phyloP scores from a whole-genome alignment of 768 basidiomycete species.

The Sporobolomyces phaffii region DNA sequence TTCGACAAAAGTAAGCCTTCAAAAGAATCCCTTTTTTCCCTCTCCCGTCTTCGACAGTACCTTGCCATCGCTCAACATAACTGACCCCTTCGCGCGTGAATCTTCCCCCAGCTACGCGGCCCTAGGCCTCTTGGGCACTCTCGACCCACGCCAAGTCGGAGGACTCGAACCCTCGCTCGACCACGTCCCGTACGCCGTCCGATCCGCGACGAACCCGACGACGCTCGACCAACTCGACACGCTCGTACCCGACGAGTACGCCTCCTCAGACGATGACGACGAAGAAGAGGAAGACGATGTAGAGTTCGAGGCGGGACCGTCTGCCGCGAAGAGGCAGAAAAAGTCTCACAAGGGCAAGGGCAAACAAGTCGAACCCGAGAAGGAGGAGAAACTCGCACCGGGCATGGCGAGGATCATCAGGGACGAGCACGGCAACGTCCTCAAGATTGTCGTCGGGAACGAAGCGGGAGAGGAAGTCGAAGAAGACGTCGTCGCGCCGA shows the following conservation, averaged over 20 bases:
- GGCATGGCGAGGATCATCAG: slow-evolving; percentile 77
- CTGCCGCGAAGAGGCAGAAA: too few relatives aligned
- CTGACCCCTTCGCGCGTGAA: background rate
- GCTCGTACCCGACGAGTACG: background rate
- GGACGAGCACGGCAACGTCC: slow-evolving; percentile 68
- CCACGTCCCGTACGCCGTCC: slow-evolving; percentile 16
- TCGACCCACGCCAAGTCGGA: slow-evolving; percentile 33
- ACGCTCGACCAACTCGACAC: slow-evolving; percentile 21
- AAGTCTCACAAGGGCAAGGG: background rate
- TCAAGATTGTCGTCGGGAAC: slow-evolving; percentile 48
- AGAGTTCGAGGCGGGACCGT: background rate
- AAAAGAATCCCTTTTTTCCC: too few relatives aligned
- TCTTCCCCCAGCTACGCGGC: slow-evolving; percentile 26
- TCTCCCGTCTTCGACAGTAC: too few relatives aligned
- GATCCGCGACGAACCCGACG: slow-evolving; percentile 17
- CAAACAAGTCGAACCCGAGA: background rate
- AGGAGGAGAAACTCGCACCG: slow-evolving; percentile 49
- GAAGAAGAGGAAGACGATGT: slow-evolving; percentile 5
- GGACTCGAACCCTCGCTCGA: slow-evolving; percentile 30
- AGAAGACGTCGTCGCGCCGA: slow-evolving; percentile 42
- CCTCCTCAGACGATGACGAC: background rate
- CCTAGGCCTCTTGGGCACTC: slow-evolving; percentile 25
- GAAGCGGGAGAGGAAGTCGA: slow-evolving; percentile 44
- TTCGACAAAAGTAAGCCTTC: slow-evolving; percentile 37
- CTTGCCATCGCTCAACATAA: background rate